Conservation (phyloP, 208 protist genomes). For the Trypanosoma congolense region DNA sequence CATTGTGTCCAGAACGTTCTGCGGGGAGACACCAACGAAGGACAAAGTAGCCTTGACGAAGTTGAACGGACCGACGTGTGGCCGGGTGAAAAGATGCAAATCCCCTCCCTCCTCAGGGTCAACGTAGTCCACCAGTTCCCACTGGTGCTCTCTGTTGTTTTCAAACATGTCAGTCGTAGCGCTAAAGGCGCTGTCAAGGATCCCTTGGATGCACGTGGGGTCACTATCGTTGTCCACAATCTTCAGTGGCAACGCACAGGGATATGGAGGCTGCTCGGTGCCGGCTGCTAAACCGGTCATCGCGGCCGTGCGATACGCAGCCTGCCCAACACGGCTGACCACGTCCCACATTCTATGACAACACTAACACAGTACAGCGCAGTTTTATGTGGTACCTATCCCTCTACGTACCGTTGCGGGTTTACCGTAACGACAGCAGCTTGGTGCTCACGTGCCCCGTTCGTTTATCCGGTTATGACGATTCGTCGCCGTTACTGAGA, state of each 20-base stretch:
- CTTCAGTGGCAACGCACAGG: conserved; percentile 72
- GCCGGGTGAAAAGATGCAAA: conserved; percentile 62
- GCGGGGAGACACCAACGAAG: conserved; percentile 39
- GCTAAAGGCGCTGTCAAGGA: conserved; percentile 52
- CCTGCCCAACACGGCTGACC: conserved; percentile 55
- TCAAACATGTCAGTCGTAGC: conserved; percentile 55
- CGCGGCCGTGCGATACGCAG: conserved; percentile 68
- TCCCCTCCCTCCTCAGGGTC: conserved; percentile 61
- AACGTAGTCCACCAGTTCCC: conserved; percentile 59
- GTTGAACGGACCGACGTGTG: conserved; percentile 75
- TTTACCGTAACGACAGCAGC: too few species aligned
- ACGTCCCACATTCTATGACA: conserved; percentile 55
- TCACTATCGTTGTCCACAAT: conserved; percentile 49
- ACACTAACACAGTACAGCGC: background rate
- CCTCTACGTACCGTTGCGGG: too few species aligned
- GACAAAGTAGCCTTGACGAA: conserved; percentile 71
- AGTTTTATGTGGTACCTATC: background rate
- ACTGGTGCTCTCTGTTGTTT: conserved; percentile 54
- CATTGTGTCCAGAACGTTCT: conserved; percentile 59
- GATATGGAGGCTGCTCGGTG: conserved; percentile 75
- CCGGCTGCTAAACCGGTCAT: conserved; percentile 72
- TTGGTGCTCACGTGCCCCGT: too few species aligned
- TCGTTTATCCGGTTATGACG: too few species aligned
- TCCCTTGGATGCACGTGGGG: conserved; percentile 26
- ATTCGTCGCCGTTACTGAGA: background rate